Conservation (phyloP, 129 eudicot species). For the Tagetes erecta region DNA sequence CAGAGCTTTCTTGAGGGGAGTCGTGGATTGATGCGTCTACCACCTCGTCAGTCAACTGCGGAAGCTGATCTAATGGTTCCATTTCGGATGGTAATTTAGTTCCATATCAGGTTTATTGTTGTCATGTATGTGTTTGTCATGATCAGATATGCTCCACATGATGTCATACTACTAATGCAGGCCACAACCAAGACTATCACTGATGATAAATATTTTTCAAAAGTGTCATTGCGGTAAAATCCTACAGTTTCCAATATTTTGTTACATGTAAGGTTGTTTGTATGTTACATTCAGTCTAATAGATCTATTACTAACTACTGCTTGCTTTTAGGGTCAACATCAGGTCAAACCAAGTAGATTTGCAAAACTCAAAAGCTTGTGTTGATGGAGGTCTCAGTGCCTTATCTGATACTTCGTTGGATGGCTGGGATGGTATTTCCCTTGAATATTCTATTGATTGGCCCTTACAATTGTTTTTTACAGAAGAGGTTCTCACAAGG, state of each 20-base stretch:
- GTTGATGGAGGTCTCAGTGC: constrained; percentile 55
- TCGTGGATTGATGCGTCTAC: constrained; percentile 86
- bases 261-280: neutral
- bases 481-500: constrained; percentile 90
- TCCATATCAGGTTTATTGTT: neutral
- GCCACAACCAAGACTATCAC: constrained; percentile 86
- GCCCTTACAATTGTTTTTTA: constrained; percentile 92
- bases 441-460: constrained; percentile 92
- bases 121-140: neutral
- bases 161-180: constrained; percentile 41
- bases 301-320: constrained; percentile 25
- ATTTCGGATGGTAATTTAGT: constrained; percentile 64
- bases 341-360: constrained; percentile 62
- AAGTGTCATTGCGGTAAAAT: constrained; percentile 76
- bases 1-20: constrained; percentile 92
- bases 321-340: constrained; percentile 55
- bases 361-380: constrained; percentile 53
- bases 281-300: neutral
- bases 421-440: constrained; percentile 97
- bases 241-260: constrained; percentile 5
- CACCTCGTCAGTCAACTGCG: constrained; percentile 95
- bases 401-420: constrained; percentile 53
- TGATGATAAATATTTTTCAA: constrained; percentile 78
- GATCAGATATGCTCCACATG: constrained; percentile 14
- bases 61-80: constrained; percentile 99